Evolutionary conservation across 2,329 filamentous ascomycete genomes (phyloP).

Genomic region (Colletotrichum sojae): DNA sequence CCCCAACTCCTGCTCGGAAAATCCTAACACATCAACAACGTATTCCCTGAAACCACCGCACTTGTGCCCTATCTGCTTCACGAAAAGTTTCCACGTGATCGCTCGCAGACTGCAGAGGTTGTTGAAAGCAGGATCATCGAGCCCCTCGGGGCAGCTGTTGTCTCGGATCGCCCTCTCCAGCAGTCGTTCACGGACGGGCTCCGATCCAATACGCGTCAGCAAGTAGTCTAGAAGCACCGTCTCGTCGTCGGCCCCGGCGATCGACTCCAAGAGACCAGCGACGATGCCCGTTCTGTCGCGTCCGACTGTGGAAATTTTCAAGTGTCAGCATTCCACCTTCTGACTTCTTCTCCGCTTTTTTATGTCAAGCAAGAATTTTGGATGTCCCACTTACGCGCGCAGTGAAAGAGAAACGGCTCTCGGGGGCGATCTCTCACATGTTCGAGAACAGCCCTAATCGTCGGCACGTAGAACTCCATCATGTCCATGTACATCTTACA

Average conservation of each 20-base stretch:
- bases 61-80: accelerated
- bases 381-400: conserved; percentile 59
- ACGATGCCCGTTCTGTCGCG: conserved; percentile 10
- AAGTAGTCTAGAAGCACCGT: conserved; percentile 2
- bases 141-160: background rate
- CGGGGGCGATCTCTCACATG: conserved; percentile 61
- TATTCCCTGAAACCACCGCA: conserved; percentile 9
- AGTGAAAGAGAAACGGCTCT: conserved; percentile 67
- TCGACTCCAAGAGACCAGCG: background rate
- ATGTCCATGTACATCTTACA: conserved; percentile 64
- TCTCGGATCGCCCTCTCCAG: conserved; percentile 1
- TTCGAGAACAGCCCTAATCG: conserved; percentile 61
- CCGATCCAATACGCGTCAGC: background rate
- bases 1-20: background rate
- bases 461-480: conserved; percentile 57
- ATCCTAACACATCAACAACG: background rate
- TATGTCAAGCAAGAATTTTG: background rate
- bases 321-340: background rate
- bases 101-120: conserved; percentile 5
- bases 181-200: conserved; percentile 5
- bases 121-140: background rate
- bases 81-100: background rate
- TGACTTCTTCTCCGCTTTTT: background rate
- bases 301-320: background rate
- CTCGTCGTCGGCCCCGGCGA: background rate